Base-by-base conservation (phyloP, 176 grass and related monocot species). In the Oryza nivara region DNA sequence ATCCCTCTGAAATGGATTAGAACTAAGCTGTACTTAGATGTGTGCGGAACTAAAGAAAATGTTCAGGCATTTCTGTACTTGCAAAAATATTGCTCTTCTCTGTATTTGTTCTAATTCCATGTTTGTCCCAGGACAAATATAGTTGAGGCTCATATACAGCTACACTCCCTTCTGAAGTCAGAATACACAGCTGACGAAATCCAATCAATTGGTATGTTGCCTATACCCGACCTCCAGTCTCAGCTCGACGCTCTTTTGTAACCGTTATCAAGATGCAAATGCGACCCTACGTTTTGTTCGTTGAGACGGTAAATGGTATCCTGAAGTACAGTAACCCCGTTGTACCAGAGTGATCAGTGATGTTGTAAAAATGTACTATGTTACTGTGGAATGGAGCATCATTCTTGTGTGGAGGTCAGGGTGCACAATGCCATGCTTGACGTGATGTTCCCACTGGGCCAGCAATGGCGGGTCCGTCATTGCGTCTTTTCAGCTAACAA, bases 141-240 rank as follows among this genome's bases (percentile, higher is more conserved):
- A 79, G 82, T 99, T 45, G 93, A 99, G 89, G 93, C 97, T 48
- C 97, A 99, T 70, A 64, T 92, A 85, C 93, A 99, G 76, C 84
- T 99, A 20, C 89, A 94, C 36, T 89, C 80, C 63, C 85, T 96
- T 84, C 79, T 96, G 83, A 94, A 91, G 78, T 91, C 96, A 2
- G 96, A 99, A 83, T 96, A 99, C 91, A 88, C 91, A 2, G 76
- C 66, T 15, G 91, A 94, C 14, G 91, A 99, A 88, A 92, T 96
- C 69, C 76, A 91, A 30, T 90, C 80, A 38, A 89, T 99, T 7
- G 83, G 91, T 45, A 86, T 89, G 85, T 32, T 76, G 77, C 17
- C 89, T 26, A 86, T 96, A 86, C 78, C 88, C 69, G 89, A 99
- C 46, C 73, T 98, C 45, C 91, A 99, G 82, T 91, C 90, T 72